These are phyloP conservation scores for Beauveria sp. DNA, from an alignment of 2,329 filamentous ascomycete genomes.

Conservation along the genomic window DNA sequence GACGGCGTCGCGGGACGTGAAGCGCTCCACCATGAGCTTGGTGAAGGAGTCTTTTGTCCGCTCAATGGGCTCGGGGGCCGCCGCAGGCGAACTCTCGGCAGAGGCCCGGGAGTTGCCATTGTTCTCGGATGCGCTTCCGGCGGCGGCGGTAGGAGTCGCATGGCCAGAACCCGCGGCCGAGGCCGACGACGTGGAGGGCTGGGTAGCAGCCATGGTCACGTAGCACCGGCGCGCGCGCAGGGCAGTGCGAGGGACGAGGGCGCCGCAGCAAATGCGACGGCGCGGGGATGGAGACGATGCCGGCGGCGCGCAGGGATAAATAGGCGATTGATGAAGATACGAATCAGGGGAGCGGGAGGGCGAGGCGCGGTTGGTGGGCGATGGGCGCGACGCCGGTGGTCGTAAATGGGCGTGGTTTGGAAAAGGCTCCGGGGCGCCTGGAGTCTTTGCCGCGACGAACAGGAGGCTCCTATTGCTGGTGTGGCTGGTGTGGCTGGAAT, in stretches of 20 bases:
- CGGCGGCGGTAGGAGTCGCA: slow-evolving; percentile 20
- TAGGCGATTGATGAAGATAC: background rate
- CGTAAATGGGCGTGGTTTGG: slow-evolving; percentile 8
- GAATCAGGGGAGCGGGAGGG: background rate
- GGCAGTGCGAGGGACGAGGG: slow-evolving; percentile 8
- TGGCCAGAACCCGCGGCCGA: slow-evolving; percentile 25
- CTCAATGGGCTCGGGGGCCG: slow-evolving; percentile 27
- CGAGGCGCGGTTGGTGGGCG: background rate
- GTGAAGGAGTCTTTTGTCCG: slow-evolving; percentile 51
- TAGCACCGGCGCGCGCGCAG: slow-evolving; percentile 20
- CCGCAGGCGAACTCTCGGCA: slow-evolving; percentile 11
- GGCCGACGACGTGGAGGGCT: slow-evolving; percentile 29
- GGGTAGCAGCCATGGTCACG: slow-evolving; percentile 35
- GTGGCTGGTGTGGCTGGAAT: slow-evolving; percentile 1
- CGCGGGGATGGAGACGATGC: background rate
- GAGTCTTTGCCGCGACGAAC: slow-evolving; percentile 11
- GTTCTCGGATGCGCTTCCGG: slow-evolving; percentile 17
- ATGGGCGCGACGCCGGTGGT: slow-evolving; percentile 7
- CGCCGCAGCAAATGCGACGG: slow-evolving; percentile 11
- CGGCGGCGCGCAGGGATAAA: background rate
- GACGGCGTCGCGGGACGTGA: slow-evolving; percentile 45
- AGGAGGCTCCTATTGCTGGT: slow-evolving; percentile 6
- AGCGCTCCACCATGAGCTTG: slow-evolving; percentile 46
- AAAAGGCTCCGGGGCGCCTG: background rate
- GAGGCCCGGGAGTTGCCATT: slow-evolving; percentile 19